Evolutionary conservation across 2,329 filamentous ascomycete species (phyloP).

Genomic region (Didymella keratinophila): DNA sequence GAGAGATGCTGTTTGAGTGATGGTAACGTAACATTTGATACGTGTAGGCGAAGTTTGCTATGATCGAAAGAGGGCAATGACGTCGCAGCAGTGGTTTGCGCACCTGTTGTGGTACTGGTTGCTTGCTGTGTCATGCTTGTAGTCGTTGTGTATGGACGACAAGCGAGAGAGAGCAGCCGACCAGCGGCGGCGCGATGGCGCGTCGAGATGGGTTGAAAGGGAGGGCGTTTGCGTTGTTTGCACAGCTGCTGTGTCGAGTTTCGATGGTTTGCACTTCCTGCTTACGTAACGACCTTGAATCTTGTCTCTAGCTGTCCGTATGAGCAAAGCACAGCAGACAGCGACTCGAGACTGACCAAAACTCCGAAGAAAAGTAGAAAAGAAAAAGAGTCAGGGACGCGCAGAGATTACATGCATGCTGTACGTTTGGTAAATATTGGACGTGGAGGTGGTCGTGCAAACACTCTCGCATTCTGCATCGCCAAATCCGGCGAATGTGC

Average conservation of each 20-base stretch:
- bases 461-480: conserved; percentile 10
- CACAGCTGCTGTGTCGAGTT: conserved; percentile 16
- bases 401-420: neutral
- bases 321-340: neutral
- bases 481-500: neutral
- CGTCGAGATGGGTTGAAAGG: conserved; percentile 9
- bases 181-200: conserved; percentile 26
- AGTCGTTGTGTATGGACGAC: conserved; percentile 30
- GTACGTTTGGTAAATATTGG: neutral
- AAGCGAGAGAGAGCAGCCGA: conserved; percentile 26
- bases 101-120: conserved; percentile 34
- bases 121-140: conserved; percentile 39
- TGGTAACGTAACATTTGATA: conserved; percentile 8
- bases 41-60: conserved; percentile 17
- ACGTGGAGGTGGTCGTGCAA: neutral
- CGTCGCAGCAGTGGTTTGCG: conserved; percentile 29
- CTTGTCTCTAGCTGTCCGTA: neutral
- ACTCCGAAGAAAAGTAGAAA: neutral
- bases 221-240: conserved; percentile 45
- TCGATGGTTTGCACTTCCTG: conserved; percentile 7
- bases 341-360: neutral
- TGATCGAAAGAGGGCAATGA: conserved; percentile 8
- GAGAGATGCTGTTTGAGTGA: conserved; percentile 10
- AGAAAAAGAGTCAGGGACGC: neutral
- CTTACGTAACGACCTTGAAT: conserved; percentile 6